These are phyloP conservation scores for Trichoderma asperellum DNA, from an alignment of 2,329 filamentous ascomycete species.

Conservation along the genomic window DNA sequence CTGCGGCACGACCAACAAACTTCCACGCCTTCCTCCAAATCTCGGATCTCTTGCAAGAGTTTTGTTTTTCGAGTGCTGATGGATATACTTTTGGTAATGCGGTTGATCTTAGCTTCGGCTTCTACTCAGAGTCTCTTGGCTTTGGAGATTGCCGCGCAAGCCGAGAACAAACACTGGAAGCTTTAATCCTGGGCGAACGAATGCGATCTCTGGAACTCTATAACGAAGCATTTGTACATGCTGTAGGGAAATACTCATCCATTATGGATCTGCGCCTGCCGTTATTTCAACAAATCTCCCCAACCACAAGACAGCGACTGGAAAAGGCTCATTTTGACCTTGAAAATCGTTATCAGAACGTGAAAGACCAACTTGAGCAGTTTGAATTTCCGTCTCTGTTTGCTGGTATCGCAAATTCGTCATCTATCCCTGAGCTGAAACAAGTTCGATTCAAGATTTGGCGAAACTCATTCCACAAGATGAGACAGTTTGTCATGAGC, in stretches of 20 bases:
- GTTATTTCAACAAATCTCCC: slow-evolving; percentile 71
- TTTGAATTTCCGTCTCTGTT: slow-evolving; percentile 94
- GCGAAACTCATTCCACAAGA: slow-evolving; percentile 73
- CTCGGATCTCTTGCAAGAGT: slow-evolving; percentile 57
- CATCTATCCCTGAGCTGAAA: slow-evolving; percentile 74
- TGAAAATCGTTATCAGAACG: slow-evolving; percentile 68
- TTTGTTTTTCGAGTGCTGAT: slow-evolving; percentile 60
- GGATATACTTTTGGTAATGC: slow-evolving; percentile 63
- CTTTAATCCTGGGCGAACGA: slow-evolving; percentile 83
- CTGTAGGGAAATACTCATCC: slow-evolving; percentile 81
- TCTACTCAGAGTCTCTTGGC: slow-evolving; percentile 75
- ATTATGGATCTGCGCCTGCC: slow-evolving; percentile 68
- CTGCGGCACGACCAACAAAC: slow-evolving; percentile 53
- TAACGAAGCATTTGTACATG: slow-evolving; percentile 89
- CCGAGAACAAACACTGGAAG: slow-evolving; percentile 86
- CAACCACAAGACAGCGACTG: slow-evolving; percentile 74
- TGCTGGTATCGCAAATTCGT: slow-evolving; percentile 83
- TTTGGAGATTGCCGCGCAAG: slow-evolving; percentile 81
- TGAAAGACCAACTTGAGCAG: slow-evolving; percentile 74
- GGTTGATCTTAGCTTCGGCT: slow-evolving; percentile 67
- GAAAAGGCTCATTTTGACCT: slow-evolving; percentile 83
- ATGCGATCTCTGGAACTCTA: slow-evolving; percentile 84
- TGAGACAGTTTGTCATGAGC: slow-evolving; percentile 71
- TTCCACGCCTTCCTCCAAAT: slow-evolving; percentile 61
- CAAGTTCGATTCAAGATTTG: slow-evolving; percentile 82